These are phyloP conservation scores for Breynia disticha DNA, from an alignment of 441 rosid species.

Conservation along the genomic window DNA sequence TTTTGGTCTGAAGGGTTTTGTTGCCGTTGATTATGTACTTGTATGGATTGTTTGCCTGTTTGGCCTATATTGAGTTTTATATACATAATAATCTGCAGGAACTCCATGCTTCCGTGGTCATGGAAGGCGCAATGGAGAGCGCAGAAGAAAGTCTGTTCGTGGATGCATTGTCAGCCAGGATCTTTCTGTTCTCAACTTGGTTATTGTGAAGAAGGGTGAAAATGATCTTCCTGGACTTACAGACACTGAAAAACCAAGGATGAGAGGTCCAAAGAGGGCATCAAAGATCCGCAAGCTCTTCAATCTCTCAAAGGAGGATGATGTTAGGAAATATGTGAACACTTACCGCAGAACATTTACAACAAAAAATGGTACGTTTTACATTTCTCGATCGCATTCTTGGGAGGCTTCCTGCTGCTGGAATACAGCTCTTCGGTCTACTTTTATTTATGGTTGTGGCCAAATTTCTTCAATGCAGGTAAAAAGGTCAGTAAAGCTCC, in stretches of 20 bases:
- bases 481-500: constrained; percentile 47
- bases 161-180: constrained; percentile 48
- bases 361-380: constrained; percentile 27
- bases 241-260: constrained; percentile 38
- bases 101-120: constrained; percentile 40
- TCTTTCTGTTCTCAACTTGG: constrained; percentile 39
- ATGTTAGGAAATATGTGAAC: constrained; percentile 39
- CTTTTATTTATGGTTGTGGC: neutral
- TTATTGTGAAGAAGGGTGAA: constrained; percentile 41
- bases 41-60: neutral
- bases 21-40: no score
- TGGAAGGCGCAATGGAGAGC: constrained; percentile 41
- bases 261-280: constrained; percentile 50
- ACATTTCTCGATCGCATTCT: neutral
- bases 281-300: constrained; percentile 47
- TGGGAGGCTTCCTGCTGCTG: no score
- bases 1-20: no score
- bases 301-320: constrained; percentile 48
- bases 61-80: neutral
- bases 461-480: constrained; percentile 18
- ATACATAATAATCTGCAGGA: constrained; percentile 10
- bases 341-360: constrained; percentile 40
- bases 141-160: constrained; percentile 40
- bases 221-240: constrained; percentile 36
- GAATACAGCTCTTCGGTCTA: no score